Base-by-base conservation (phyloP, 2,329 filamentous ascomycete genomes). In the Chrysosporium queenslandicum region DNA sequence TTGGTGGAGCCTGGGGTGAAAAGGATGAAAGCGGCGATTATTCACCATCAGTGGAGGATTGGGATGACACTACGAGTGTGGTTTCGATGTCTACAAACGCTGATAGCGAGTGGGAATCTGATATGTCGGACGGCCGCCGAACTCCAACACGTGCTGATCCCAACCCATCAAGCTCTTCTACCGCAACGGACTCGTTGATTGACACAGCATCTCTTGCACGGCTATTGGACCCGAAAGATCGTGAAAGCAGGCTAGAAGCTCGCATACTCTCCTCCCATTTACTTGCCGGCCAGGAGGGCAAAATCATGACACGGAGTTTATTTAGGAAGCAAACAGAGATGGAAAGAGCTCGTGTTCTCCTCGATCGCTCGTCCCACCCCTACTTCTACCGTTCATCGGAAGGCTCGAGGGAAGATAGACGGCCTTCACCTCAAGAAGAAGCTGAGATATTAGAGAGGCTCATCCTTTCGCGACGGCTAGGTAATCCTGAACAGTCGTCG, bases 1-100 rank as follows among this genome's bases (percentile, higher is more conserved):
- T 77, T 50, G 88, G 87, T 18, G 88, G 87, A 6, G 86, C 86
- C 72, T 96, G 88, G 82, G 90, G 91, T 1, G 82, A 83, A 14
- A 75, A 83, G 29, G 91, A 97, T 64, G 75, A 76, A 4, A 95
- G 87, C 62, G 86, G 86, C 25, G 85, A 91, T 56, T 97, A 90
- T 65, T 67, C 74, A 29, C 83, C 83, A 0, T 61, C 66, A 1
- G 66, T 73, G 9, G 74, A 81, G 9, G 76, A 83, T 41, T 82
- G 84, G 63, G 87, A 94, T 63, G 79, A 78, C 7, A 94, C 88
- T 0, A 96, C 90, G 62, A 75, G 94, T 32, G 71, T 92, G n/a
- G 88, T 87, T 0, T 75, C 76, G 61, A 74, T 76, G 2, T 78
- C 75, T 2, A 75, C 77, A 14, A 62, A 66, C 30, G 69, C 66